Evolutionary conservation across 768 basidiomycete species (phyloP).

Genomic region (Auriscalpium vulgare): DNA sequence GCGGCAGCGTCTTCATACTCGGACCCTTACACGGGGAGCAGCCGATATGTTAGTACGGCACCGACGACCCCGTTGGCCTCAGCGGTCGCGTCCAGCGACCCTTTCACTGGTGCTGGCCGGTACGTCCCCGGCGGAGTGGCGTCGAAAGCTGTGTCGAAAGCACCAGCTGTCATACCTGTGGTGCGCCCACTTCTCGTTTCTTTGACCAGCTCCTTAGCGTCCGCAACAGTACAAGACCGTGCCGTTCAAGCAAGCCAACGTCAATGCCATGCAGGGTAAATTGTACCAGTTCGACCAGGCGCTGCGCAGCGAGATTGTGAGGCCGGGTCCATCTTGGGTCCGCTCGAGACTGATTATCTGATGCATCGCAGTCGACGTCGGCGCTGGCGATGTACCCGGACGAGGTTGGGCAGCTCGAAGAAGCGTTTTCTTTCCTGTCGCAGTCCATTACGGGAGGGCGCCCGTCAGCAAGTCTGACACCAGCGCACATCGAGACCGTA

Average conservation of each 20-base stretch:
- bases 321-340: conserved; percentile 17
- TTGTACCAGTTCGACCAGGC: conserved; percentile 66
- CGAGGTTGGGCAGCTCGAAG: conserved; percentile 50
- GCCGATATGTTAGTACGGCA: conserved; percentile 43
- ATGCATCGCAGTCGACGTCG: conserved; percentile 49
- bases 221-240: conserved; percentile 47
- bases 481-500: conserved; percentile 53
- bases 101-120: conserved; percentile 14
- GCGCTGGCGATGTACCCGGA: conserved; percentile 63
- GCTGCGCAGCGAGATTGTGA: conserved; percentile 60
- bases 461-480: conserved; percentile 29
- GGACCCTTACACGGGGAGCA: conserved; percentile 71
- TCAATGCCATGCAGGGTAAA: conserved; percentile 74
- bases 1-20: conserved; percentile 31
- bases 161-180: conserved; percentile 8
- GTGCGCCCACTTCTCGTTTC: conserved; percentile 1
- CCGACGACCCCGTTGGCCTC: conserved; percentile 27
- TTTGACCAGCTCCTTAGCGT: not conserved
- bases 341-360: not conserved
- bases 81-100: conserved; percentile 15
- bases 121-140: conserved; percentile 7
- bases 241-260: conserved; percentile 79
- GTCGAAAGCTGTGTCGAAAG: not conserved
- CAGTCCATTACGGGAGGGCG: conserved; percentile 32
- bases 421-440: conserved; percentile 53